phyloP scores from a whole-genome alignment of 768 basidiomycete species.

The Galerina marginata region DNA sequence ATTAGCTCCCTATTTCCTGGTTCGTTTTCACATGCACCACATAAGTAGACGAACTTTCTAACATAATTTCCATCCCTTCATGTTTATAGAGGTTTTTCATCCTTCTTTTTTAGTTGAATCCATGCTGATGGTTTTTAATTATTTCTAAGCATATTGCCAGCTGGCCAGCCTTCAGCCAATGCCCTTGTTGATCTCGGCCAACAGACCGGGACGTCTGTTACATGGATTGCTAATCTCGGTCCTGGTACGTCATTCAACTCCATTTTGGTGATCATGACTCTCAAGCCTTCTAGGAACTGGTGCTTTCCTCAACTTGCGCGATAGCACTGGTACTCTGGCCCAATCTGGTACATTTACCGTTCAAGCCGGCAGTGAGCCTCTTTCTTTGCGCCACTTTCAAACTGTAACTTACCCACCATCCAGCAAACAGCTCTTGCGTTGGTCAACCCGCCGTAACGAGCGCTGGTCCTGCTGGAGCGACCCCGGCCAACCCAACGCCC shows the following conservation, averaged over 20 bases:
- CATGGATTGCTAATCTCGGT: conserved; percentile 32
- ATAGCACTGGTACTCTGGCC: conserved; percentile 27
- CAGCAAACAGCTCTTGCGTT: conserved; percentile 28
- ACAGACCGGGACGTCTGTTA: conserved; percentile 23
- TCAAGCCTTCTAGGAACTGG: conserved; percentile 18
- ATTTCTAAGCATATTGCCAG: conserved; percentile 27
- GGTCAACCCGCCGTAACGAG: conserved; percentile 19
- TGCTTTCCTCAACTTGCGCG: conserved; percentile 30
- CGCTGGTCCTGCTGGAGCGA: conserved; percentile 5
- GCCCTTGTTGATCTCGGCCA: conserved; percentile 30
- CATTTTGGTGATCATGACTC: neutral
- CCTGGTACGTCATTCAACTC: conserved; percentile 20
- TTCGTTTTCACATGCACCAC: conserved; percentile 19
- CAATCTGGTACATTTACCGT: conserved; percentile 33
- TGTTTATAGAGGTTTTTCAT: conserved; percentile 18
- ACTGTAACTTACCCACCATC: neutral
- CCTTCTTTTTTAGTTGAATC: neutral
- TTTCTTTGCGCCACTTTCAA: neutral
- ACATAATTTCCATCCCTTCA: neutral
- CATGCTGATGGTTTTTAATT: neutral
- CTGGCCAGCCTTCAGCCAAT: conserved; percentile 26
- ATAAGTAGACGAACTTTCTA: neutral
- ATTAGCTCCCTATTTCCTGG: conserved; percentile 35
- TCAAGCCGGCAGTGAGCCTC: conserved; percentile 22
- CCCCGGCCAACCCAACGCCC: too few species aligned